Evolutionary conservation across 495 filamentous ascomycete genomes (phyloP).

Genomic region (Lophiotrema nucula): DNA sequence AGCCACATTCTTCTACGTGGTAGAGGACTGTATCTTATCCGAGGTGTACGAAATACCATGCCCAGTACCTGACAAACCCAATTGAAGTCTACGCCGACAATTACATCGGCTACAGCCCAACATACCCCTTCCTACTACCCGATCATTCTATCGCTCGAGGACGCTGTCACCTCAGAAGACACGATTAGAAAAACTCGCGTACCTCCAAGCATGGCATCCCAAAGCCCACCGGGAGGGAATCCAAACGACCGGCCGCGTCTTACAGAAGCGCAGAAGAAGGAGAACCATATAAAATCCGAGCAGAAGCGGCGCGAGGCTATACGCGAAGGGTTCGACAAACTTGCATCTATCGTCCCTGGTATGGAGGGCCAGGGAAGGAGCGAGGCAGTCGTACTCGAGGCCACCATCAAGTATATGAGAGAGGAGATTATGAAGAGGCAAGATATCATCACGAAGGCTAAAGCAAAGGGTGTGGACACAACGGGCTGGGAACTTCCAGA

Average conservation of each 20-base stretch:
- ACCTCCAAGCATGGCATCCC: slow-evolving; percentile 15
- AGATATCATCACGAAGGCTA: slow-evolving; percentile 12
- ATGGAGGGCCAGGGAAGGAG: slow-evolving; percentile 79
- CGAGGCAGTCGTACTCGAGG: slow-evolving; percentile 77
- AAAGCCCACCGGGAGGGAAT: slow-evolving; percentile 19
- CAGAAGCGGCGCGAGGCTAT: slow-evolving; percentile 87
- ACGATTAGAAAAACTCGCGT: no score
- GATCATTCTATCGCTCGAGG: no score
- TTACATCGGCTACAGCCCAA: no score
- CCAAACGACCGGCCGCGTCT: slow-evolving; percentile 66
- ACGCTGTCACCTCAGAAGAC: background rate
- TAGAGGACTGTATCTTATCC: no score
- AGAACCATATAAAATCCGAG: slow-evolving; percentile 86
- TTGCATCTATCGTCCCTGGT: slow-evolving; percentile 80
- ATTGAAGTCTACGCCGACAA: no score
- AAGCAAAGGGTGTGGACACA: slow-evolving; percentile 20
- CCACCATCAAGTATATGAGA: slow-evolving; percentile 70
- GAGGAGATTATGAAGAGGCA: slow-evolving; percentile 50
- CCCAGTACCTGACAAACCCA: no score
- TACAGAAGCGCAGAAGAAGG: slow-evolving; percentile 84
- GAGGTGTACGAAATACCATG: no score
- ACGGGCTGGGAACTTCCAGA: slow-evolving; percentile 11
- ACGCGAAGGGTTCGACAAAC: slow-evolving; percentile 78
- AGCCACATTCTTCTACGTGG: no score
- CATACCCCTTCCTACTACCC: no score